Conservation (phyloP, 1,284 basidiomycete species). For the Pseudozyma thailandica region DNA sequence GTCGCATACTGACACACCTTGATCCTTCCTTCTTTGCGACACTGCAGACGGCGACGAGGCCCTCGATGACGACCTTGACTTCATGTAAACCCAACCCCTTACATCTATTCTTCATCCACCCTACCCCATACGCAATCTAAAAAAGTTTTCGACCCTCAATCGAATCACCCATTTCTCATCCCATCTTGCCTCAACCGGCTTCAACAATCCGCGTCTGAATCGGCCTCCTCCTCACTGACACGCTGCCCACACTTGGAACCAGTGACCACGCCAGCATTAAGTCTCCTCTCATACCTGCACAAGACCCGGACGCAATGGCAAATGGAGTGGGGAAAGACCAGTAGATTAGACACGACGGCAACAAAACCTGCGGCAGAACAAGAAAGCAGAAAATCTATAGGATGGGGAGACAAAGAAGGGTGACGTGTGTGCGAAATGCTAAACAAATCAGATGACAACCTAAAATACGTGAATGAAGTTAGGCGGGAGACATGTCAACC, state of each 20-base stretch:
- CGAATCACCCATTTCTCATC: too few relatives aligned
- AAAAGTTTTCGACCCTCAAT: neutral
- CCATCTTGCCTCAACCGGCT: too few relatives aligned
- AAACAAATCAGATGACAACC: neutral
- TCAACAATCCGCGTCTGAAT: too few relatives aligned
- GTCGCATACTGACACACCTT: neutral
- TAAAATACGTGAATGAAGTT: neutral
- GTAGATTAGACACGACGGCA: conserved; percentile 2
- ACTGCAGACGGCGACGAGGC: conserved; percentile 61
- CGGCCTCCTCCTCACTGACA: too few relatives aligned
- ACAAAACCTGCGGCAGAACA: neutral
- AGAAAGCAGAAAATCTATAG: conserved; percentile 1
- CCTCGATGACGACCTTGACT: conserved; percentile 66
- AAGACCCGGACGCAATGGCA: neutral
- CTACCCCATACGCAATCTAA: neutral
- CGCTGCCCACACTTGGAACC: too few relatives aligned
- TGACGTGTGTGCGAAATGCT: neutral
- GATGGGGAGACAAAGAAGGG: neutral
- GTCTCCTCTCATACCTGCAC: too few relatives aligned
- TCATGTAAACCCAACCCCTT: conserved; percentile 53
- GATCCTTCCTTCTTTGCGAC: neutral
- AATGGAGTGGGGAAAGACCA: neutral
- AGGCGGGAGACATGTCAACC: conserved; percentile 41
- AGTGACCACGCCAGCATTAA: too few relatives aligned
- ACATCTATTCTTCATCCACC: neutral